These are phyloP conservation scores for Blastobotrys buckinghamii DNA, from an alignment of 1,139 yeast genomes.

Conservation along the genomic window DNA sequence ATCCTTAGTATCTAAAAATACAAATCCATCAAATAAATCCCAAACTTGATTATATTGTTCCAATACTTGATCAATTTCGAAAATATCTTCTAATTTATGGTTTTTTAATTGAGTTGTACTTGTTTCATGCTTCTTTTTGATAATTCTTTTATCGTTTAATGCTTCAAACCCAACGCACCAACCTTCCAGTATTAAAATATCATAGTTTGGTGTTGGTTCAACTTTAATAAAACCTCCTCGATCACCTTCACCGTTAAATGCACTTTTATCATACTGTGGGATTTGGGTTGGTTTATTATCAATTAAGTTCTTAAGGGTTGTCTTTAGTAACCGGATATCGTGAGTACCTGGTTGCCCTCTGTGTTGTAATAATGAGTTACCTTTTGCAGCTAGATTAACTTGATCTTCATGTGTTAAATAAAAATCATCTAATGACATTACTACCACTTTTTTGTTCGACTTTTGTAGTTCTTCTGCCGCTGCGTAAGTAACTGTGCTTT, in stretches of 20 bases:
- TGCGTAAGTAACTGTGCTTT: slow-evolving; percentile 56
- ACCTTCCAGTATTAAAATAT: slow-evolving; percentile 78
- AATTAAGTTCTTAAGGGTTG: slow-evolving; percentile 27
- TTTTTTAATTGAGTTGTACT: slow-evolving; percentile 17
- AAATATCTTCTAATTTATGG: slow-evolving; percentile 32
- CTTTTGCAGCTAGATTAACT: slow-evolving; percentile 36
- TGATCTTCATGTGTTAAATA: slow-evolving; percentile 67
- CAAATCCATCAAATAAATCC: slow-evolving; percentile 51
- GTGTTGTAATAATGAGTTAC: slow-evolving; percentile 60
- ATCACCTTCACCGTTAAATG: slow-evolving; percentile 74
- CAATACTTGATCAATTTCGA: slow-evolving; percentile 47
- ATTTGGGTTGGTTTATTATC: slow-evolving; percentile 34
- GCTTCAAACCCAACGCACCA: slow-evolving; percentile 85
- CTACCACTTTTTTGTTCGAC: slow-evolving; percentile 43
- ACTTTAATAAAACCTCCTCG: slow-evolving; percentile 35
- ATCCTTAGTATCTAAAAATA: slow-evolving; percentile 56
- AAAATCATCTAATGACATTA: slow-evolving; percentile 80
- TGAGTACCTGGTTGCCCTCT: slow-evolving; percentile 96
- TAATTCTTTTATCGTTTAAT: slow-evolving; percentile 29
- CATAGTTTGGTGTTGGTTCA: slow-evolving; percentile 38
- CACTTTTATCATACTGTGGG: slow-evolving; percentile 78
- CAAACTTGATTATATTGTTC: slow-evolving; percentile 50
- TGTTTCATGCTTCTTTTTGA: slow-evolving; percentile 13
- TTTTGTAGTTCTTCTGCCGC: slow-evolving; percentile 38
- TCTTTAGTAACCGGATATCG: slow-evolving; percentile 47